A percentile compares a stretch with the other conserved stretches of the same genome.
phyloP scores from a whole-genome alignment of 495 filamentous ascomycete species.

The Tuber calosporum region DNA sequence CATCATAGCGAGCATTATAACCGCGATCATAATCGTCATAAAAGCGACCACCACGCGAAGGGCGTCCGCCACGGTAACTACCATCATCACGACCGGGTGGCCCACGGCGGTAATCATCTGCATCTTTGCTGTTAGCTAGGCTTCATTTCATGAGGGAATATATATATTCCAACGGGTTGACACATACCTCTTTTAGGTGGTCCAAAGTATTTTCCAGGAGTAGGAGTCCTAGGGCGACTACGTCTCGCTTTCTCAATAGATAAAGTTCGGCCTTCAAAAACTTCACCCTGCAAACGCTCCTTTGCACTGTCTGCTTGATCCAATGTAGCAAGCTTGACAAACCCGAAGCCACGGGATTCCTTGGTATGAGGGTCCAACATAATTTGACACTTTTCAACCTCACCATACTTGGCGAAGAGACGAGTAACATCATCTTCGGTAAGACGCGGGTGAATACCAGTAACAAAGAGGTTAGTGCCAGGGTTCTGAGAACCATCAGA shows the following conservation, averaged over 20 bases:
- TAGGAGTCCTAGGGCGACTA: slow-evolving; percentile 86
- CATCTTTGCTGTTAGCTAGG: slow-evolving; percentile 39
- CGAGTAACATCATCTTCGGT: slow-evolving; percentile 83
- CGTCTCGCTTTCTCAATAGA: slow-evolving; percentile 99
- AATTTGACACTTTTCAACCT: slow-evolving; percentile 98
- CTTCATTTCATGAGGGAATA: slow-evolving; percentile 9
- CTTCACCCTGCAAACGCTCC: slow-evolving; percentile 89
- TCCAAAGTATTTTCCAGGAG: slow-evolving; percentile 97
- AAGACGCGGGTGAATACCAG: slow-evolving; percentile 92
- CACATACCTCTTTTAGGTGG: slow-evolving; percentile 91
- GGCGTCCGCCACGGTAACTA: slow-evolving; percentile 42
- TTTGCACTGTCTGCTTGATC: slow-evolving; percentile 95
- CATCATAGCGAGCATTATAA: slow-evolving; percentile 55
- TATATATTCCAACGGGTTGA: slow-evolving; percentile 7
- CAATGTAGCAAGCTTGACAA: slow-evolving; percentile 94
- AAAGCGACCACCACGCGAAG: slow-evolving; percentile 45
- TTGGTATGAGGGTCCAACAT: slow-evolving; percentile 97
- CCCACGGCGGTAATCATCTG: slow-evolving; percentile 55
- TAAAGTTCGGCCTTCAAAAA: slow-evolving; percentile 88
- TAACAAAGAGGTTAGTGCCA: slow-evolving; percentile 97
- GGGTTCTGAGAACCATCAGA: slow-evolving; percentile 74
- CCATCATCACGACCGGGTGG: slow-evolving; percentile 45
- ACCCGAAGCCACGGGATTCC: slow-evolving; percentile 97
- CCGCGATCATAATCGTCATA: slow-evolving; percentile 54
- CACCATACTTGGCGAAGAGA: slow-evolving; percentile 96